Evolutionary conservation across 2,329 filamentous ascomycete genomes (phyloP), one percentile per base, ranked within the genome.

Genomic region (Trichoderma koningii): DNA sequence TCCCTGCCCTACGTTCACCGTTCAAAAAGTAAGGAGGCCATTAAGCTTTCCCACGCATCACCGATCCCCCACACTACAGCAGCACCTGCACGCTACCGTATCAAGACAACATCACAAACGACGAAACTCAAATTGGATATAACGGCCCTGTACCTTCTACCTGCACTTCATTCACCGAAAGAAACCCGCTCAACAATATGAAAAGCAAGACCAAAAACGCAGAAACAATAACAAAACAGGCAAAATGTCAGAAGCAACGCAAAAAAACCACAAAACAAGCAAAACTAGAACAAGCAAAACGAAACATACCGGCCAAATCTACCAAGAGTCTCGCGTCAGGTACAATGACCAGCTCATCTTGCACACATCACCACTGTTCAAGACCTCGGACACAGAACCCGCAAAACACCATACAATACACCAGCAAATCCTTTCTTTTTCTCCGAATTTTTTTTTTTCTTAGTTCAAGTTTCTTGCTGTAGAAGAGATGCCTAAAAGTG

Each of bases 401-500:
- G 12, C 34, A 38, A 38, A 14, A 38, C 34, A 14, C 34, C 34
- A 14, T 14, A 38, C 2, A 38, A 15, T 23, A 45, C 23, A 44
- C 38, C 23, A 7, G 38, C 30, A 28, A 28, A 17, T 26, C n/a
- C 1, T 4, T 3, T 14, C 3, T 38, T 47, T 53, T 23, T 47
- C 41, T 47, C 26, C 41, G 47, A 53, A 26, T 12, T 44, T 62
- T 62, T 50, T 45, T 38, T 12, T 23, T 62, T 53, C 38, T 44
- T 38, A n/a, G 53, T 53, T 56, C 28, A 41, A 38, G 45, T 44
- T 44, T 38, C 48, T 56, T 64, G 45, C 34, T 34, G 57, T 34
- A 64, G 28, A 64, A 64, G 30, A 64, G 21, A 64, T 56, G 56
- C 45, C 53, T 48, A 62, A 62, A 47, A 47, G 7, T 38, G 41